Conservation (phyloP, 495 filamentous ascomycete genomes). For the Penicillium pulvis region DNA sequence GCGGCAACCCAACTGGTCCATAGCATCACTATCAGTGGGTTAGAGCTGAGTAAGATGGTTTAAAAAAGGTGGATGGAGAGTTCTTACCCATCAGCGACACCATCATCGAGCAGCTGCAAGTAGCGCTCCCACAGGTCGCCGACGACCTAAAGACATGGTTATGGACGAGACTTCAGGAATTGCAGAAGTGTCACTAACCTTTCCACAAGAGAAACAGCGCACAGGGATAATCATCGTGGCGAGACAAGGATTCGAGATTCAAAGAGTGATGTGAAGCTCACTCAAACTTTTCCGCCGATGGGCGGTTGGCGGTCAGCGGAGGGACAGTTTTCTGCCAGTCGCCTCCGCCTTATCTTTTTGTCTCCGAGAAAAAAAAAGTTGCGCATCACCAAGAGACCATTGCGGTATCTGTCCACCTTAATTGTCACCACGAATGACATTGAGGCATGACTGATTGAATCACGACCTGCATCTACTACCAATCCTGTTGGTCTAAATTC, state of each 20-base stretch:
- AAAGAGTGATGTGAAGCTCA: slow-evolving; percentile 9
- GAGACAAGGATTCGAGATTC: background rate
- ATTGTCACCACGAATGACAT: background rate
- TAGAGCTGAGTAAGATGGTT: slow-evolving; percentile 6
- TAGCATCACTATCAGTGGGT: slow-evolving; percentile 67
- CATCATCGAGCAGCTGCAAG: slow-evolving; percentile 76
- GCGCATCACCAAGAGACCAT: background rate
- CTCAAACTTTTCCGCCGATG: slow-evolving; percentile 26
- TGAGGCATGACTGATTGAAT: slow-evolving; percentile 3
- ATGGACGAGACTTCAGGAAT: slow-evolving; percentile 10
- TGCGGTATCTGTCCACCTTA: background rate
- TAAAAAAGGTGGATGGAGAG: background rate
- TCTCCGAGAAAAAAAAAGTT: slow-evolving; percentile 26
- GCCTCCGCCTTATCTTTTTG: slow-evolving; percentile 22
- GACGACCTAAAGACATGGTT: slow-evolving; percentile 66
- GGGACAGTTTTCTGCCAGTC: slow-evolving; percentile 22
- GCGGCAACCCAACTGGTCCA: slow-evolving; percentile 90
- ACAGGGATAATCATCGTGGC: slow-evolving; percentile 94
- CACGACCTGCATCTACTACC: background rate
- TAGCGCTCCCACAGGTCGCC: slow-evolving; percentile 98
- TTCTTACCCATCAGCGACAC: slow-evolving; percentile 71
- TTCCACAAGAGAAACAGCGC: slow-evolving; percentile 97
- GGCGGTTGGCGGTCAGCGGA: slow-evolving; percentile 12
- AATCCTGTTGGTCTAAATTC: slow-evolving; percentile 11
- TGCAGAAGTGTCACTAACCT: slow-evolving; percentile 58